Conservation (phyloP, 106 monocot genomes). For the Dioscorea dumetorum region DNA sequence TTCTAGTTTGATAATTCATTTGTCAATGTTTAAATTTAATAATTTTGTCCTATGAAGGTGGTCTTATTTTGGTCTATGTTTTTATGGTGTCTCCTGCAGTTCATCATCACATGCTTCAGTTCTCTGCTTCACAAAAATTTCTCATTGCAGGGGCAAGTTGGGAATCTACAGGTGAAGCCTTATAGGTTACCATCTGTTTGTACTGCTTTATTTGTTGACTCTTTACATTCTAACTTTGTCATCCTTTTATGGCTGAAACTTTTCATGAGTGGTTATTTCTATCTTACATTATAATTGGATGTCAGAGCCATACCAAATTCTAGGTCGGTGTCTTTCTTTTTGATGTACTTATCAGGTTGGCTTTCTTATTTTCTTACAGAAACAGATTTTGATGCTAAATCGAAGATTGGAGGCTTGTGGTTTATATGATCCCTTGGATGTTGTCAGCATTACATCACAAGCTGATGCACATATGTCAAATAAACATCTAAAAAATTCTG, state of each 20-base stretch:
- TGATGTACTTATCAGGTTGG: not conserved
- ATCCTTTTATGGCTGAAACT: not conserved
- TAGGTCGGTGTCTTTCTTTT: not conserved
- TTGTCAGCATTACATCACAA: not conserved
- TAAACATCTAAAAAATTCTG: conserved; percentile 33
- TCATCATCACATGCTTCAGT: conserved; percentile 25
- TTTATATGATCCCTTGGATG: conserved; percentile 15
- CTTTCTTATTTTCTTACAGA: conserved; percentile 23
- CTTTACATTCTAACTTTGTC: not conserved
- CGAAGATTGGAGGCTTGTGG: conserved; percentile 31
- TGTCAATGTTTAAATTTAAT: not conserved
- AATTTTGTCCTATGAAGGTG: not conserved
- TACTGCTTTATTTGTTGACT: too few relatives aligned
- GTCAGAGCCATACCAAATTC: too few relatives aligned
- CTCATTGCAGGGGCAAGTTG: conserved; percentile 31
- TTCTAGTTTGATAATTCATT: not conserved
- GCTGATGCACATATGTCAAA: conserved; percentile 11
- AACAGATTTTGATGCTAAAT: conserved; percentile 26
- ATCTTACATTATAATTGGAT: not conserved
- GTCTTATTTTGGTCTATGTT: not conserved
- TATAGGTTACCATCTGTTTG: not conserved
- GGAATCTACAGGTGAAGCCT: conserved; percentile 30
- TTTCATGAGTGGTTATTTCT: not conserved
- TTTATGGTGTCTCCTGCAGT: conserved; percentile 16
- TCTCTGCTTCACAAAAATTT: conserved; percentile 50